Evolutionary conservation across 192 early-diverging fungal species (phyloP), one percentile per base, ranked within the genome.

Genomic region (Rhizophagus sp.): DNA sequence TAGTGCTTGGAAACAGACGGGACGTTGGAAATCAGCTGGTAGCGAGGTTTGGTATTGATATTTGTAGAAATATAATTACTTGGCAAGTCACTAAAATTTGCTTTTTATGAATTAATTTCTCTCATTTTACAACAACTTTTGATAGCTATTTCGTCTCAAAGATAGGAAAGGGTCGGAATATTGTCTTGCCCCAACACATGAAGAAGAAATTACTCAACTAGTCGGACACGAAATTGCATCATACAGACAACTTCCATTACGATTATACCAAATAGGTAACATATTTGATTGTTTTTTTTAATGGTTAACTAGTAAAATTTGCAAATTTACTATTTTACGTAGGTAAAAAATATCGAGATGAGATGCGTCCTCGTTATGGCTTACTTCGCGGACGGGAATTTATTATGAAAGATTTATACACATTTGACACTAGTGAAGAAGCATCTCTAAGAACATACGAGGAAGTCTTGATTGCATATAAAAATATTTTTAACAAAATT

Each of bases 341-440:
- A 87, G 88, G 89, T n/a, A 87, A 89, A 50, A 97, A 97, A 84
- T 97, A 91, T 75, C 89, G 94, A 36, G 95, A 96, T 81, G 95
- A 96, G 75, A 85, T 92, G 62, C 87, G 96, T 34, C 95, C 95
- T 24, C 88, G 96, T 27, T 90, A 89, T 8, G 97, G 97, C 11
- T 82, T 98, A 25, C 87, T 98, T 64, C 86, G 97, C 15, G 96
- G 89, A 3, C 91, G 94, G 41, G 97, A 98, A 82, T 98, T 98
- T 83, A 82, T 96, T n/a, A 98, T 98, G 97, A 98, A 97, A 83
- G 97, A 98, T 84, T 82, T 98, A 80, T 97, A 98, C 82, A 90
- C 94, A 10, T 98, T 98, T 83, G 96, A 98, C 82, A 88, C 84
- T 4, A 88, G 88, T 1, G 83, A 88, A 75, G 82, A 92, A 19